Conservation (phyloP, 177 flowering plant genomes). For the Vitis hybrid region DNA sequence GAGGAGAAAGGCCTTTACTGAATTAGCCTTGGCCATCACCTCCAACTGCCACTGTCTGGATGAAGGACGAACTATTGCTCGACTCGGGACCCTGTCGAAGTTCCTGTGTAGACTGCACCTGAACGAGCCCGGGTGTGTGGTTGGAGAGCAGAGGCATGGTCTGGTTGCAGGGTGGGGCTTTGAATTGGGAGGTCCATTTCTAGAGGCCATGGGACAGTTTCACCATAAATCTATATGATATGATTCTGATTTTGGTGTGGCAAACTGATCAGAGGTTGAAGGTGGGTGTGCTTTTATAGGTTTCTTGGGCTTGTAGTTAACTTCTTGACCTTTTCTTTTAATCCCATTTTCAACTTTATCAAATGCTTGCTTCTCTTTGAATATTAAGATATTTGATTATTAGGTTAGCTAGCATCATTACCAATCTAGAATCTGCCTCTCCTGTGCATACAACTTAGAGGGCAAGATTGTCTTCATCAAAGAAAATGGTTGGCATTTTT, state of each 20-base stretch:
- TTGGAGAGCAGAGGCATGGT: conserved; percentile 32
- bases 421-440: too few species aligned
- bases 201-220: conserved; percentile 18
- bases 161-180: conserved; percentile 2
- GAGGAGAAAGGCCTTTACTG: conserved; percentile 17
- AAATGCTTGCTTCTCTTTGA: too few species aligned
- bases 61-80: neutral
- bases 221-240: neutral
- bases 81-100: neutral
- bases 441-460: too few species aligned
- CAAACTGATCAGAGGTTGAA: neutral
- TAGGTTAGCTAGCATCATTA: too few species aligned
- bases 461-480: too few species aligned
- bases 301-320: neutral
- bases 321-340: neutral
- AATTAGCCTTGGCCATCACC: conserved; percentile 9
- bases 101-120: conserved; percentile 37
- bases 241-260: neutral
- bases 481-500: too few species aligned
- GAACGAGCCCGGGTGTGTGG: conserved; percentile 44
- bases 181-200: neutral
- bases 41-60: conserved; percentile 12
- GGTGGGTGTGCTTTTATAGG: neutral
- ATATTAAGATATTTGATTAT: too few species aligned
- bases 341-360: too few species aligned